A percentile compares a stretch with the other conserved stretches of the same genome.
Conservation (phyloP, 2,329 filamentous ascomycete species). For the Aspergillus phoenicis region DNA sequence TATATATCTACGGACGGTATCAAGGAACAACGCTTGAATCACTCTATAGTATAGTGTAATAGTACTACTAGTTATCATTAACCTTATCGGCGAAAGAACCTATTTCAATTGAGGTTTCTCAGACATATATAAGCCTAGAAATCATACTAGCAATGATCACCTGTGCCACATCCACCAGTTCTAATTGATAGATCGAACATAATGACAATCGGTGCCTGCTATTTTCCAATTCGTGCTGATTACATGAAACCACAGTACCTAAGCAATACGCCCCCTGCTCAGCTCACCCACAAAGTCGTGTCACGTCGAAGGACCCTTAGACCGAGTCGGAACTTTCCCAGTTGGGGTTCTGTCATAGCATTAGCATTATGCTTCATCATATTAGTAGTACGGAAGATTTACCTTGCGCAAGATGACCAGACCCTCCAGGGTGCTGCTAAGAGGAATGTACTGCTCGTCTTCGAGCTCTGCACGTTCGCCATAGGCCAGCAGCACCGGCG, state of each 20-base stretch:
- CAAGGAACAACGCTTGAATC: too few species aligned
- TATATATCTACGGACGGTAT: too few species aligned
- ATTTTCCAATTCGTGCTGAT: slow-evolving; percentile 38
- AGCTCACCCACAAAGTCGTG: slow-evolving; percentile 21
- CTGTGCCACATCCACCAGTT: slow-evolving; percentile 10
- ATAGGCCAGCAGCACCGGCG: slow-evolving; percentile 91
- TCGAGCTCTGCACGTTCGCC: slow-evolving; percentile 96
- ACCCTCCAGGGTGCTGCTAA: slow-evolving; percentile 89
- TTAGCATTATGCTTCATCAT: slow-evolving; percentile 25
- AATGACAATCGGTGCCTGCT: slow-evolving; percentile 28
- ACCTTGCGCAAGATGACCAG: slow-evolving; percentile 97
- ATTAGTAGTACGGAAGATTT: slow-evolving; percentile 38
- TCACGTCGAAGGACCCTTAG: slow-evolving; percentile 23
- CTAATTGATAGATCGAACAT: slow-evolving; percentile 6
- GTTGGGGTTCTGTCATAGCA: slow-evolving; percentile 46
- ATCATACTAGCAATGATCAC: not conserved
- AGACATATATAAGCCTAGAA: slow-evolving; percentile 1
- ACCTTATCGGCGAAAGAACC: not conserved
- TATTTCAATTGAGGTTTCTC: not conserved
- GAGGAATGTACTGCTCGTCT: slow-evolving; percentile 93
- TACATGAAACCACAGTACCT: slow-evolving; percentile 39
- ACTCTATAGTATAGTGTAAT: too few species aligned
- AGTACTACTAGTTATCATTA: not conserved
- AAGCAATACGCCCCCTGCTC: slow-evolving; percentile 21
- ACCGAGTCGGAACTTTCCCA: slow-evolving; percentile 44